phyloP scores from a whole-genome alignment of 2,329 filamentous ascomycete genomes.

The Rhynchosporium graminicola region DNA sequence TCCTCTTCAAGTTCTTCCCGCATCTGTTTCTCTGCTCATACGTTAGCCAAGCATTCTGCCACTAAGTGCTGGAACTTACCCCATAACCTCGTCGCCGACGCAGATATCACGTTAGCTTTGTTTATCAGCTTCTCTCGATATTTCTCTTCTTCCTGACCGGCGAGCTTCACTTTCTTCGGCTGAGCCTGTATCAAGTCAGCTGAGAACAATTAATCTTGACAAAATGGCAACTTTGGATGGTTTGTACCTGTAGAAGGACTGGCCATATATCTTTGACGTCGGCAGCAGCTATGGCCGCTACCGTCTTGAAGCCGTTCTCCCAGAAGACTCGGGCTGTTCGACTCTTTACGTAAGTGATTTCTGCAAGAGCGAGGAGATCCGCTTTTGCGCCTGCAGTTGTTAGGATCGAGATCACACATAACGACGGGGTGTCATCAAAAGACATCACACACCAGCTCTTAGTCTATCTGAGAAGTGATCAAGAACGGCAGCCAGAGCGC shows the following conservation, averaged over 20 bases:
- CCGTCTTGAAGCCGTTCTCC: slow-evolving; percentile 72
- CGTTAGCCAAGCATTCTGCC: not conserved
- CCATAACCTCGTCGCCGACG: slow-evolving; percentile 70
- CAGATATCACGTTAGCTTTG: slow-evolving; percentile 68
- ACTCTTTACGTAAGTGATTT: slow-evolving; percentile 75
- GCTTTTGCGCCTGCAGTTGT: slow-evolving; percentile 57
- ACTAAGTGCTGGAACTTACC: slow-evolving; percentile 35
- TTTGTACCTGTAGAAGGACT: slow-evolving; percentile 66
- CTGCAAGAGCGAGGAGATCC: slow-evolving; percentile 69
- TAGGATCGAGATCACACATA: not conserved
- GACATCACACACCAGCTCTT: slow-evolving; percentile 49
- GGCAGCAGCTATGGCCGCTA: slow-evolving; percentile 69
- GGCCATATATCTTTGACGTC: slow-evolving; percentile 68
- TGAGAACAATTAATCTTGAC: not conserved
- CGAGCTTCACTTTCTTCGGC: slow-evolving; percentile 57
- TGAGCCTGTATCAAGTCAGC: not conserved
- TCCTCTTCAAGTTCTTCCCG: slow-evolving; percentile 30
- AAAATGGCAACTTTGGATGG: not conserved
- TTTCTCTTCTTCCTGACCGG: slow-evolving; percentile 57
- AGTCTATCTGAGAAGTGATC: slow-evolving; percentile 76
- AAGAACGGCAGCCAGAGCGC: slow-evolving; percentile 68
- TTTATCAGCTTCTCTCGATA: slow-evolving; percentile 63
- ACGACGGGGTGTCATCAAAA: not conserved
- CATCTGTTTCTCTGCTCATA: slow-evolving; percentile 30
- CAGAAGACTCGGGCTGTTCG: slow-evolving; percentile 73